phyloP scores from a whole-genome alignment of 306 rosid genomes.

The Pterocarpus macrocarpus region DNA sequence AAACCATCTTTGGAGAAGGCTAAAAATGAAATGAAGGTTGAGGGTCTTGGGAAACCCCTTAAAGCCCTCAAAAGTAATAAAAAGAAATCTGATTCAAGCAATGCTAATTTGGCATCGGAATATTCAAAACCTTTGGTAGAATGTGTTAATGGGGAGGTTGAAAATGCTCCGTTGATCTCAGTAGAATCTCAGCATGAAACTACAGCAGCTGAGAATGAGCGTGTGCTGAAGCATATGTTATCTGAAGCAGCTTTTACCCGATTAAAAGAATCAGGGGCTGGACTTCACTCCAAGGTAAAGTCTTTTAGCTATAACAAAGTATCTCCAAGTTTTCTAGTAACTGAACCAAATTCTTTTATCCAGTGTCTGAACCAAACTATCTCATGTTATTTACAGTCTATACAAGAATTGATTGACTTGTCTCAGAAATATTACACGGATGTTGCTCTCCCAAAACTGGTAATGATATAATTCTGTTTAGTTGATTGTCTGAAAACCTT shows the following conservation, averaged over 20 bases:
- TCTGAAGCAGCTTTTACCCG: constrained; percentile 83
- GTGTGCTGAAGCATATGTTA: constrained; percentile 67
- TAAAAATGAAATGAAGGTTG: constrained; percentile 91
- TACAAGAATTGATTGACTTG: constrained; percentile 78
- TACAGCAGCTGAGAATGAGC: constrained; percentile 79
- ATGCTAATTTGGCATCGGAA: constrained; percentile 58
- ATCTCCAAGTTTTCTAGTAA: constrained; percentile 34
- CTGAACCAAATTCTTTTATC: constrained; percentile 45
- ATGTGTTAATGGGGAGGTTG: constrained; percentile 61
- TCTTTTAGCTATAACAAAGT: constrained; percentile 42
- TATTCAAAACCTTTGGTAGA: constrained; percentile 52
- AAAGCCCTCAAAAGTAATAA: constrained; percentile 81
- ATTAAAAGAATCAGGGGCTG: constrained; percentile 90
- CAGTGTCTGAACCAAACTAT: constrained; percentile 47
- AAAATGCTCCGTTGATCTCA: constrained; percentile 56
- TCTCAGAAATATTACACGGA: constrained; percentile 89
- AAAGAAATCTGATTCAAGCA: constrained; percentile 72
- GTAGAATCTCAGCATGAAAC: constrained; percentile 62
- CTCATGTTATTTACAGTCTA: constrained; percentile 68
- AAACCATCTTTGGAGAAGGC: constrained; percentile 72
- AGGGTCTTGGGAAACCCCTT: constrained; percentile 96
- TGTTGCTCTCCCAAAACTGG: constrained; percentile 99
- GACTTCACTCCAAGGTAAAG: constrained; percentile 92
- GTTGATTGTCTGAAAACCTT: constrained; percentile 45
- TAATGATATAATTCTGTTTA: constrained; percentile 55